Percentiles rank a stretch among this genome's conserved stretches.
phyloP scores from a whole-genome alignment of 1,284 basidiomycete species.

The Phellopilus nigrolimitatus region DNA sequence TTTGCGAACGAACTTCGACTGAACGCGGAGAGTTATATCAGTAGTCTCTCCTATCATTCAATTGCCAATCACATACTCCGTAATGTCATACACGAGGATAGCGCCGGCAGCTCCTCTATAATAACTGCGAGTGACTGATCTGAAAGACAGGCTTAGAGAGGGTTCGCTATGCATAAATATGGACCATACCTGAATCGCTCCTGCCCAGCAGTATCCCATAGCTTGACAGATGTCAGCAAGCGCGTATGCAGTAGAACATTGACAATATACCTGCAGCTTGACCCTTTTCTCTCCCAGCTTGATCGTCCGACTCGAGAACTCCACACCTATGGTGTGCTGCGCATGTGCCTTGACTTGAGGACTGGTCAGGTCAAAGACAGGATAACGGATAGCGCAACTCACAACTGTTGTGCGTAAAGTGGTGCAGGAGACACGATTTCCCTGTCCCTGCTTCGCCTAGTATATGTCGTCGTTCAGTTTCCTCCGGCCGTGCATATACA shows the following conservation, averaged over 20 bases:
- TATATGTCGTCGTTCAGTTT: constrained; percentile 12
- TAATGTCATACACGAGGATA: constrained; percentile 95
- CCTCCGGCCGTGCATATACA: constrained; percentile 14
- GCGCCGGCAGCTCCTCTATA: constrained; percentile 95
- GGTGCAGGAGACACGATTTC: constrained; percentile 93
- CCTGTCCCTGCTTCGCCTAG: constrained; percentile 93
- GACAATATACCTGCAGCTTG: constrained; percentile 76
- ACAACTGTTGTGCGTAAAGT: constrained; percentile 95
- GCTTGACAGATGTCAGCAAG: constrained; percentile 37
- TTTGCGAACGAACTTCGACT: constrained; percentile 81
- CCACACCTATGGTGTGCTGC: constrained; percentile 96
- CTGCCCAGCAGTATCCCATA: constrained; percentile 98
- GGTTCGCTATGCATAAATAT: constrained; percentile 13
- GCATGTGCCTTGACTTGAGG: constrained; percentile 88
- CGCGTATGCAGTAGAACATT: constrained; percentile 15
- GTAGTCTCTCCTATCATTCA: constrained; percentile 1
- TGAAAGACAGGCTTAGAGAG: constrained; percentile 29
- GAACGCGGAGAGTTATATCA: constrained; percentile 21
- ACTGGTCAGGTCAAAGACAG: not conserved
- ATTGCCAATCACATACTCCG: constrained; percentile 54
- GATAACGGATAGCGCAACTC: too few relatives aligned
- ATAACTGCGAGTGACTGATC: constrained; percentile 96
- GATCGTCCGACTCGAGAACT: constrained; percentile 87
- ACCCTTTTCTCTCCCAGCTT: constrained; percentile 89
- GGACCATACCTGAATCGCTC: constrained; percentile 75